Conservation (phyloP, 2,329 filamentous ascomycete genomes). For the Beauveria sp. region DNA sequence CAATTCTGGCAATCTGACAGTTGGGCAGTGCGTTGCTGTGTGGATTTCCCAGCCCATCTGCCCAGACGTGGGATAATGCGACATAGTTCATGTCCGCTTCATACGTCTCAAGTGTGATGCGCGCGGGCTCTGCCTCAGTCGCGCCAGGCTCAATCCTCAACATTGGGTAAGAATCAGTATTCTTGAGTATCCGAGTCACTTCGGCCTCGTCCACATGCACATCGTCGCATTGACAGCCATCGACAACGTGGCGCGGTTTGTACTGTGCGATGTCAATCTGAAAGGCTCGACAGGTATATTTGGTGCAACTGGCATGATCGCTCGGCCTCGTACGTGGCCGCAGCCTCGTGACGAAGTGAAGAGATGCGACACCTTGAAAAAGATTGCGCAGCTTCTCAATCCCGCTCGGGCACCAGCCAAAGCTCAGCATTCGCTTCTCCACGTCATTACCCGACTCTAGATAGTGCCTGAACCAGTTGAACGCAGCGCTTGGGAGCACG, state of each 20-base stretch:
- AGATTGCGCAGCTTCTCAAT: slow-evolving; percentile 20
- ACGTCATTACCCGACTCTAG: slow-evolving; percentile 14
- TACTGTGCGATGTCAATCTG: slow-evolving; percentile 24
- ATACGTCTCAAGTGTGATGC: slow-evolving; percentile 18
- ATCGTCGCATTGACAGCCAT: slow-evolving; percentile 18
- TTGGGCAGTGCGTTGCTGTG: slow-evolving; percentile 21
- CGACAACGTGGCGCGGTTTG: slow-evolving; percentile 17
- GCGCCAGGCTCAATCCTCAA: slow-evolving; percentile 11
- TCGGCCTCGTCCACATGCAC: slow-evolving; percentile 16
- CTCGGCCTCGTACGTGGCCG: slow-evolving; percentile 4
- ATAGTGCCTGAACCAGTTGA: slow-evolving; percentile 17
- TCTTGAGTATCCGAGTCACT: slow-evolving; percentile 14
- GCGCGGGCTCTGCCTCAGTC: neutral
- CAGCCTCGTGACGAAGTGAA: slow-evolving; percentile 19
- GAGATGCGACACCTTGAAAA: slow-evolving; percentile 18
- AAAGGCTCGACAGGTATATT: slow-evolving; percentile 20
- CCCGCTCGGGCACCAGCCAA: slow-evolving; percentile 27
- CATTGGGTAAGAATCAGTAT: slow-evolving; percentile 16
- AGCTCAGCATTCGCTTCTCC: slow-evolving; percentile 20
- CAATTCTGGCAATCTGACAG: slow-evolving; percentile 24
- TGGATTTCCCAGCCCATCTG: slow-evolving; percentile 28
- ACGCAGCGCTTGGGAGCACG: slow-evolving; percentile 12
- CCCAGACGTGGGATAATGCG: slow-evolving; percentile 31
- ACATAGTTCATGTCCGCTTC: slow-evolving; percentile 21
- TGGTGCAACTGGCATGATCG: slow-evolving; percentile 22